Percentiles rank a stretch among this genome's conserved stretches.
Conservation (phyloP, 805 yeast species). For the Babjeviella inositovora region DNA sequence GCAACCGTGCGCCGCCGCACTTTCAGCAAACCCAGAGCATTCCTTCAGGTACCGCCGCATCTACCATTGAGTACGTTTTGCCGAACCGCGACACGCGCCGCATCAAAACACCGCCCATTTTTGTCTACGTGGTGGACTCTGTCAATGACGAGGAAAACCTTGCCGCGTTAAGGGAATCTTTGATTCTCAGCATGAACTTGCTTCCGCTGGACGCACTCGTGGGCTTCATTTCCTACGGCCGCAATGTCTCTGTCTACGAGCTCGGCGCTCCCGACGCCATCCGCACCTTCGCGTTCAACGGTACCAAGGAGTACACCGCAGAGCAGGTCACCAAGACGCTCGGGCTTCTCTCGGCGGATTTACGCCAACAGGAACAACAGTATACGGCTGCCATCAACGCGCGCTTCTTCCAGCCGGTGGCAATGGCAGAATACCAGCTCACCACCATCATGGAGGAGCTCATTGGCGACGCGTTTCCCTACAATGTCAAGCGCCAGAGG, state of each 20-base stretch:
- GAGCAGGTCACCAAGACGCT: constrained; percentile 28
- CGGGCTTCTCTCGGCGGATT: constrained; percentile 21
- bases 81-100: constrained; percentile 13
- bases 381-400: constrained; percentile 5
- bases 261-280: constrained; percentile 16
- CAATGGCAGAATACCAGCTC: constrained; percentile 32
- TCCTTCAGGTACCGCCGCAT: constrained; percentile 16
- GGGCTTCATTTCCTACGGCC: constrained; percentile 44
- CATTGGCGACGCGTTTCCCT: constrained; percentile 30
- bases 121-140: constrained; percentile 40
- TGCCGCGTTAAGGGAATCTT: constrained; percentile 30
- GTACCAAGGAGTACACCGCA: constrained; percentile 29
- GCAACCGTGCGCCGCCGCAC: constrained; percentile 19
- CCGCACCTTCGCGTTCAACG: constrained; percentile 33
- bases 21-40: constrained; percentile 9
- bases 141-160: constrained; percentile 36
- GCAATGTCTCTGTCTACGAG: constrained; percentile 42
- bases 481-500: constrained; percentile 22
- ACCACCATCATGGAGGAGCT: constrained; percentile 30
- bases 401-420: constrained; percentile 29
- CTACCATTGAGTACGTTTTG: constrained; percentile 32
- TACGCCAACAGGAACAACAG: constrained; percentile 8
- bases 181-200: constrained; percentile 19
- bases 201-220: constrained; percentile 39
- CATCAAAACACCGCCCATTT: constrained; percentile 26